Conservation (phyloP, 1,139 yeast genomes). For the Blastobotrys elegans region DNA sequence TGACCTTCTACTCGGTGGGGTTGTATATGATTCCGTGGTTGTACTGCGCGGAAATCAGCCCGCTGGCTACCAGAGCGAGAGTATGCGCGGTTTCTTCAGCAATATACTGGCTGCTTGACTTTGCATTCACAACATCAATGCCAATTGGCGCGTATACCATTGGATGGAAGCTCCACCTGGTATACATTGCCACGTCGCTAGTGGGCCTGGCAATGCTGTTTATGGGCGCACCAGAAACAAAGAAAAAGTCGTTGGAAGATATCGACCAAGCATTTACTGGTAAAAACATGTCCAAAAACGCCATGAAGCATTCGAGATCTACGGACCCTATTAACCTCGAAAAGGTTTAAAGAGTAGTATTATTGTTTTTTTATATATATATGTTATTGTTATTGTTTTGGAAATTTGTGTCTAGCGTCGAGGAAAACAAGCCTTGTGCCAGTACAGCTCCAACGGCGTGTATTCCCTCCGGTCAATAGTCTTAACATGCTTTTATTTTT, state of each 20-base stretch:
- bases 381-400: too few species aligned
- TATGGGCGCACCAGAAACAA: slow-evolving; percentile 55
- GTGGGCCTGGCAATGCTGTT: slow-evolving; percentile 41
- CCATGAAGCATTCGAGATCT: background rate
- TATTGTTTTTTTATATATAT: too few species aligned
- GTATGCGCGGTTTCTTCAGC: slow-evolving; percentile 49
- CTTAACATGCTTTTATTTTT: too few species aligned
- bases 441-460: too few species aligned
- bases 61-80: slow-evolving; percentile 54
- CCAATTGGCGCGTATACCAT: slow-evolving; percentile 43
- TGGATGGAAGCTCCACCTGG: slow-evolving; percentile 51
- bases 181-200: slow-evolving; percentile 40
- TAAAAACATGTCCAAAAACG: background rate
- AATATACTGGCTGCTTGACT: slow-evolving; percentile 41
- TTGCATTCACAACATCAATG: slow-evolving; percentile 42
- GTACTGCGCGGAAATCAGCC: slow-evolving; percentile 58
- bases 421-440: too few species aligned
- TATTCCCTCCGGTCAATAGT: too few species aligned
- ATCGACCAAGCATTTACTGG: slow-evolving; percentile 49
- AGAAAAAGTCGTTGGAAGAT: slow-evolving; percentile 60
- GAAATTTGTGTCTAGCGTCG: too few species aligned
- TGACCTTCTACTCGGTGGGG: slow-evolving; percentile 22
- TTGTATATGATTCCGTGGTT: slow-evolving; percentile 26
- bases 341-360: too few species aligned
- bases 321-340: background rate